phyloP scores from a whole-genome alignment of 2,329 filamentous ascomycete species.

The Clarireedia paspali region DNA sequence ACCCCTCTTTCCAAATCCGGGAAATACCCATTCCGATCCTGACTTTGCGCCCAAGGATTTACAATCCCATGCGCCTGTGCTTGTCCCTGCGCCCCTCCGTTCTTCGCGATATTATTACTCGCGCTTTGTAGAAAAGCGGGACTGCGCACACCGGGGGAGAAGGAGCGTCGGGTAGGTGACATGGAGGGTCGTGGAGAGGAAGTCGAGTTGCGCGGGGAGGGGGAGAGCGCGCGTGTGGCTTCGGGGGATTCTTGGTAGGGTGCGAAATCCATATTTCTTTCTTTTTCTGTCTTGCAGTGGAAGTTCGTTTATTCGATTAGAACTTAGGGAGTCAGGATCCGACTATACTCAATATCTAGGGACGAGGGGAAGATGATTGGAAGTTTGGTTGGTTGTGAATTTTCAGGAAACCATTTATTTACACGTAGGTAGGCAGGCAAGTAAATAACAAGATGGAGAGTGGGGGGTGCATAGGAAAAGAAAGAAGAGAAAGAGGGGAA shows the following conservation, averaged over 20 bases:
- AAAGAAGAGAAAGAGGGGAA: too few relatives aligned
- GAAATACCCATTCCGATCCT: conserved; percentile 14
- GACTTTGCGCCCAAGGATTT: conserved; percentile 11
- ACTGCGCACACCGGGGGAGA: conserved; percentile 33
- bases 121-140: conserved; percentile 19
- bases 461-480: too few relatives aligned
- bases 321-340: too few relatives aligned
- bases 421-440: too few relatives aligned
- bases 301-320: background rate
- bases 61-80: background rate
- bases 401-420: too few relatives aligned
- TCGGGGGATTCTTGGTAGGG: conserved; percentile 95
- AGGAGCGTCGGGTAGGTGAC: conserved; percentile 43
- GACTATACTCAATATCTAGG: too few relatives aligned
- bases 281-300: background rate
- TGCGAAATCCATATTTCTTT: conserved; percentile 73
- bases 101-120: conserved; percentile 13
- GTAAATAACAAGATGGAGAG: too few relatives aligned
- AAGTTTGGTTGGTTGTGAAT: background rate
- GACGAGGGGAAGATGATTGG: too few relatives aligned
- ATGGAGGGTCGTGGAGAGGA: conserved; percentile 40
- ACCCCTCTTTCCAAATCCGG: conserved; percentile 1
- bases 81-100: conserved; percentile 15
- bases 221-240: conserved; percentile 71
- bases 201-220: conserved; percentile 36